phyloP scores from a whole-genome alignment of 805 yeast genomes.

The Cyberlindnera saturnus region DNA sequence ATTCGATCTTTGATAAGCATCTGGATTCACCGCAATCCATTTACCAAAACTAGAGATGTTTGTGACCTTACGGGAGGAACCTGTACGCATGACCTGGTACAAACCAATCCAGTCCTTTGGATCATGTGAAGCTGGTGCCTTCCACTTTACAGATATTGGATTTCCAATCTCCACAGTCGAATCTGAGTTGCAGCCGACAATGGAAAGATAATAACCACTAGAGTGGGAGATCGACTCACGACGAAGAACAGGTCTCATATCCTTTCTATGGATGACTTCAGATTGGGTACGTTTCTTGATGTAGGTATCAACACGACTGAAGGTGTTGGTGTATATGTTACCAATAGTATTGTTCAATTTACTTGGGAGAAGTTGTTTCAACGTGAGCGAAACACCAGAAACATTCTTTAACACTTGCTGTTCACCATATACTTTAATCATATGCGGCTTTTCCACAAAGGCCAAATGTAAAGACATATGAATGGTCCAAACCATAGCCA shows the following conservation, averaged over 20 bases:
- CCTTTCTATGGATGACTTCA: constrained; percentile 11
- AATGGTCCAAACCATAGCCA: constrained; percentile 60
- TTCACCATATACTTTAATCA: constrained; percentile 70
- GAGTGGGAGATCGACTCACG: constrained; percentile 19
- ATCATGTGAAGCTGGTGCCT: constrained; percentile 42
- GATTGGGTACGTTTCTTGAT: constrained; percentile 23
- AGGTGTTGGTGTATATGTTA: constrained; percentile 36
- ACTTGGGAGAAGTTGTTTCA: constrained; percentile 30
- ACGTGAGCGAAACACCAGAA: constrained; percentile 33
- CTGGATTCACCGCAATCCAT: constrained; percentile 47
- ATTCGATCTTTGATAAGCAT: constrained; percentile 26
- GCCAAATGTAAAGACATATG: constrained; percentile 63
- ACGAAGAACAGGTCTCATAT: constrained; percentile 3
- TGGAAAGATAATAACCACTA: constrained; percentile 26
- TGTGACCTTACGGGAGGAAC: constrained; percentile 49
- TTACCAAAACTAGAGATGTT: constrained; percentile 57
- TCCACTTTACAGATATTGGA: constrained; percentile 50
- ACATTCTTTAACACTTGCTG: constrained; percentile 49
- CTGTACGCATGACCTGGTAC: constrained; percentile 57
- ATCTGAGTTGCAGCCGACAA: constrained; percentile 14
- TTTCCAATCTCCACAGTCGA: constrained; percentile 37
- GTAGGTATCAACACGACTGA: constrained; percentile 28
- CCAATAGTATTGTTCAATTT: constrained; percentile 36
- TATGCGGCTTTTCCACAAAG: constrained; percentile 72
- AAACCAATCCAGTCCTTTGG: constrained; percentile 71